These are phyloP conservation scores for Conticribra guillardii DNA, from an alignment of 108 stramenopile species.

Conservation along the genomic window DNA sequence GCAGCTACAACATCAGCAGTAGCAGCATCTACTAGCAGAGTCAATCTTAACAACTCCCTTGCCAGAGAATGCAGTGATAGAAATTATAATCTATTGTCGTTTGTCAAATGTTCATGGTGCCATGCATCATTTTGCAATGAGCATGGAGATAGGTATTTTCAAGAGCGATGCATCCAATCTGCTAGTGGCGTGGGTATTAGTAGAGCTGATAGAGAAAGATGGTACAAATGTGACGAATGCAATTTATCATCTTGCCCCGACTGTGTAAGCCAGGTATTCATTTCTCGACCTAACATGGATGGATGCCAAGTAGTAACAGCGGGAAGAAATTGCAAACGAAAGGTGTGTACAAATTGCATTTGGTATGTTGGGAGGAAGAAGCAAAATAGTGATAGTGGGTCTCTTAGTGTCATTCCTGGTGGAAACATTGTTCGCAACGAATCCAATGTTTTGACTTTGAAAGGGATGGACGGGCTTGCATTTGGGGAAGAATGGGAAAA, in stretches of 20 bases:
- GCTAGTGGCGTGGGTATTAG: neutral
- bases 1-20: too few relatives aligned
- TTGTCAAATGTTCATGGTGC: conserved; percentile 30
- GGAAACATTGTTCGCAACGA: neutral
- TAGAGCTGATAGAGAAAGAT: conserved; percentile 1
- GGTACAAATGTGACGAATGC: conserved; percentile 45
- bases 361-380: conserved; percentile 16
- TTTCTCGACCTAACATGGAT: neutral
- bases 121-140: conserved; percentile 32
- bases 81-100: too few relatives aligned
- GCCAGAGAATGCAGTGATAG: too few relatives aligned
- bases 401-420: neutral
- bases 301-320: conserved; percentile 14
- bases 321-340: conserved; percentile 14
- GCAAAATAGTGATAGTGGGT: neutral
- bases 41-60: too few relatives aligned
- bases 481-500: conserved; percentile 4
- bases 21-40: too few relatives aligned
- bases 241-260: conserved; percentile 33
- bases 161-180: neutral
- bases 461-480: neutral
- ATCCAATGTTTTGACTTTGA: neutral
- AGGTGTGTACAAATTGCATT: conserved; percentile 8
- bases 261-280: conserved; percentile 26
- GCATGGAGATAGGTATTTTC: conserved; percentile 2